Evolutionary conservation across 2,329 filamentous ascomycete genomes (phyloP).

Genomic region (Fulvia fulva): DNA sequence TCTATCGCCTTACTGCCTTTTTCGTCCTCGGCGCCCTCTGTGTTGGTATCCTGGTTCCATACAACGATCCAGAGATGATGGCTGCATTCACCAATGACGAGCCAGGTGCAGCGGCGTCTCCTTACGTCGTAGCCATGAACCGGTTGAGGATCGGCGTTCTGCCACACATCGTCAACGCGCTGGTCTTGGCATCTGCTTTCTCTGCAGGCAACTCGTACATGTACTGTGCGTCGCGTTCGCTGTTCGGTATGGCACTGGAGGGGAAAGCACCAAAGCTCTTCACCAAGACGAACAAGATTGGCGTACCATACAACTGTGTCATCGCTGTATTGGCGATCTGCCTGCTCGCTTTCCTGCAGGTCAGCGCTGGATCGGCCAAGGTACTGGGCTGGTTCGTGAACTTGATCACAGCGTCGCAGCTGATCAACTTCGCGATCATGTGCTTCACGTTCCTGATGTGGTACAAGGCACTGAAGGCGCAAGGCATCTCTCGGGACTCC

Average conservation of each 20-base stretch:
- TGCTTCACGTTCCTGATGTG: constrained; percentile 69
- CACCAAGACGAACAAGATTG: constrained; percentile 57
- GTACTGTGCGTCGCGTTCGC: constrained; percentile 63
- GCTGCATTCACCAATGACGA: constrained; percentile 46
- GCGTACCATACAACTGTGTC: constrained; percentile 73
- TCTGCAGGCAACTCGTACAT: constrained; percentile 65
- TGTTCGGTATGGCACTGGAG: constrained; percentile 64
- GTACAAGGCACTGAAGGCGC: constrained; percentile 62
- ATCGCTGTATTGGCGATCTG: constrained; percentile 61
- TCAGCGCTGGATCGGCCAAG: constrained; percentile 61
- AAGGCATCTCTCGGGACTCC: constrained; percentile 61
- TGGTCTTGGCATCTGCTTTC: constrained; percentile 58
- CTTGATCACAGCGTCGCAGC: constrained; percentile 66
- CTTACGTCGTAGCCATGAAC: constrained; percentile 64
- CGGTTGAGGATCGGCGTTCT: constrained; percentile 59
- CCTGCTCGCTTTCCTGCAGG: constrained; percentile 67
- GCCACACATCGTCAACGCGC: constrained; percentile 68
- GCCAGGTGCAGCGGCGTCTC: constrained; percentile 60
- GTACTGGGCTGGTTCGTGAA: constrained; percentile 70
- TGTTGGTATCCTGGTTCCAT: constrained; percentile 68
- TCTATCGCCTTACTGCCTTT: constrained; percentile 71
- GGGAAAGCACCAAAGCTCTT: constrained; percentile 52
- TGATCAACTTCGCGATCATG: constrained; percentile 68
- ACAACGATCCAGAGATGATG: constrained; percentile 61
- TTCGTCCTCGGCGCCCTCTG: constrained; percentile 71